Evolutionary conservation across 306 rosid species (phyloP).

Genomic region (Prunus mira): DNA sequence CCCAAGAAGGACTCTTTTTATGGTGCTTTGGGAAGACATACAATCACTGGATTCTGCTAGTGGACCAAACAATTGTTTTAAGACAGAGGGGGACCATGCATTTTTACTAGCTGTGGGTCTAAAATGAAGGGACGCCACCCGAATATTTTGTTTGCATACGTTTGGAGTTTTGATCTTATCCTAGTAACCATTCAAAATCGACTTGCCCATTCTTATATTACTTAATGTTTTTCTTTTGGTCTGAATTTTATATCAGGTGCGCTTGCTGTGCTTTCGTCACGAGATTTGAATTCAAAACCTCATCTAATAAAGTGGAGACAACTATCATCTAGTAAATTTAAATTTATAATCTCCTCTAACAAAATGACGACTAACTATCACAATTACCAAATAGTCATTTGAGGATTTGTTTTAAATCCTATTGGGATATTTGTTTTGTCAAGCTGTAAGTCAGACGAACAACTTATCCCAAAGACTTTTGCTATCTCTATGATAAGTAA

Average conservation of each 20-base stretch:
- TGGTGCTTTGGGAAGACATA: neutral
- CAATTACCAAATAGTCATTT: no score
- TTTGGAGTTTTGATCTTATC: constrained; percentile 1
- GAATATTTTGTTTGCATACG: neutral
- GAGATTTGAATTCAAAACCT: neutral
- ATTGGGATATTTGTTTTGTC: neutral
- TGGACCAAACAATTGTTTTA: constrained; percentile 11
- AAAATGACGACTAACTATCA: no score
- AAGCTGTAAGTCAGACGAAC: neutral
- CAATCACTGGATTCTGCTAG: constrained; percentile 16
- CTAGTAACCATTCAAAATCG: constrained; percentile 2
- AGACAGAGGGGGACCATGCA: constrained; percentile 26
- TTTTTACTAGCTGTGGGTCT: constrained; percentile 4
- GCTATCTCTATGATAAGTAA: neutral
- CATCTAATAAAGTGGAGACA: neutral
- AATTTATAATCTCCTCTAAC: no score
- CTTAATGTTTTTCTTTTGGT: neutral
- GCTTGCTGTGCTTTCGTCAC: no score
- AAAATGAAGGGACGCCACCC: neutral
- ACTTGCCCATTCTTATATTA: neutral
- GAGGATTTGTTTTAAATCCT: neutral
- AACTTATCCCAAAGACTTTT: neutral
- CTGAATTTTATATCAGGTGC: neutral
- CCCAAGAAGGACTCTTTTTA: neutral
- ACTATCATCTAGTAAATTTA: no score